These are phyloP conservation scores for Xanthoparmelia taractica DNA, from an alignment of 495 filamentous ascomycete species.

Conservation along the genomic window DNA sequence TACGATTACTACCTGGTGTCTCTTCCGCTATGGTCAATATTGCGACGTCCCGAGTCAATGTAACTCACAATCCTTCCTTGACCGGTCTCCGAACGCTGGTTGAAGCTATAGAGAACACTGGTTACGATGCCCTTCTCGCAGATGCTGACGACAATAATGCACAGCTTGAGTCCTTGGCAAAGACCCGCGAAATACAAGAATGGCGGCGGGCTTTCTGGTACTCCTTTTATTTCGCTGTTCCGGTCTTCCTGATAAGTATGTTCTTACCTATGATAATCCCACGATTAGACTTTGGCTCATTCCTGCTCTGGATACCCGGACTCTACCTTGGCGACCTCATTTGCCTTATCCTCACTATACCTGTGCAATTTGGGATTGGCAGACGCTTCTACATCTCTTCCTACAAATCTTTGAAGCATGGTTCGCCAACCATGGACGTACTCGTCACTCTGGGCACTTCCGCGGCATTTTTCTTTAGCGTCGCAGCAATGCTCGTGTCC, in stretches of 20 bases:
- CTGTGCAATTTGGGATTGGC: slow-evolving; percentile 94
- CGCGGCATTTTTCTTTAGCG: slow-evolving; percentile 95
- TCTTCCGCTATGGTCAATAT: slow-evolving; percentile 63
- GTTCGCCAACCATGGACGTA: slow-evolving; percentile 95
- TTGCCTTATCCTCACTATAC: slow-evolving; percentile 75
- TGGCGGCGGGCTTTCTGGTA: slow-evolving; percentile 75
- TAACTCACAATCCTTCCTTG: slow-evolving; percentile 61
- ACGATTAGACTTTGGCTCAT: slow-evolving; percentile 61
- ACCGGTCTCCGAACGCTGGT: slow-evolving; percentile 78
- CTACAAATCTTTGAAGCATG: slow-evolving; percentile 83
- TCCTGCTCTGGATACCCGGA: slow-evolving; percentile 56
- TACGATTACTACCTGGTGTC: slow-evolving; percentile 62
- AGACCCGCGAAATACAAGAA: slow-evolving; percentile 91
- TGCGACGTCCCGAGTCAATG: slow-evolving; percentile 54
- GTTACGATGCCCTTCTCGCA: slow-evolving; percentile 81
- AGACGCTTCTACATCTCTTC: slow-evolving; percentile 85
- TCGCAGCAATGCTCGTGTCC: slow-evolving; percentile 79
- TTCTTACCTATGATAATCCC: slow-evolving; percentile 72
- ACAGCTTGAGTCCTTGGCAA: slow-evolving; percentile 89
- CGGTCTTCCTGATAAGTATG: slow-evolving; percentile 92
- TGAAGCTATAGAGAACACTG: slow-evolving; percentile 66
- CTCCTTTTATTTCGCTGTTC: slow-evolving; percentile 73
- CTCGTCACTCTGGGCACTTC: slow-evolving; percentile 90
- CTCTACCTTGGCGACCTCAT: slow-evolving; percentile 81
- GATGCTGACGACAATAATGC: slow-evolving; percentile 95